Base-by-base conservation (phyloP, 1,139 yeast species). In the Hyphopichia buzzinii region DNA sequence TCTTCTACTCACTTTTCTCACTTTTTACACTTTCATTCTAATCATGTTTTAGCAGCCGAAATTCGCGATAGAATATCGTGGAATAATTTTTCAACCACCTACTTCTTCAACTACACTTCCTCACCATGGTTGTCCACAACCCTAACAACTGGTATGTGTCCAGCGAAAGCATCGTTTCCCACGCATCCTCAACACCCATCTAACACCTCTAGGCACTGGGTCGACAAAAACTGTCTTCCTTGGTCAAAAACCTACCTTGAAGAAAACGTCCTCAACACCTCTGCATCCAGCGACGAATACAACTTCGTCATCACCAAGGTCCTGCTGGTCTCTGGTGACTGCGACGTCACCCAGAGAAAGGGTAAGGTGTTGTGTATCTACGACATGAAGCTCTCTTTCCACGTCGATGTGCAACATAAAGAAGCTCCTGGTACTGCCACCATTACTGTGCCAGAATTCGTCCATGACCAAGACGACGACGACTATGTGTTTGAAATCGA, bases 301-400 rank as follows among this genome's bases (percentile, higher is more conserved):
- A 55, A 50, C 21, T 53, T 74, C 36, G 48, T 54, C 8, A 59
- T 81, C 29, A 57, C 64, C 4, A 50, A 60, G 0, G 55, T 79
- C 8, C 67, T 66, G 27, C 62, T 77, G 3, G 67, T 83, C 12
- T 56, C 73, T 11, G 94, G 94, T 15, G 92, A 84, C 56, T 83
- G 92, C 50, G 86, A 83, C 48, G 90, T 84, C 11, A 80, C 87
- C 19, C 92, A 84, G 58, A 75, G 92, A 64, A 84, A 84, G 61
- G 92, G 90, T 8, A 82, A 80, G 58, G 87, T 81, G 12, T 75
- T 79, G 51, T 84, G 92, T 51, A 81, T 84, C 38, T 84, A 75
- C 50, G 94, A 84, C 54, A 57, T 84, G 73, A 66, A 62, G 35
- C 58, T 84, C 33, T 69, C 64, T 43, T 70, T 84, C 41, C 49